Evolutionary conservation across 306 rosid genomes (phyloP), one percentile per base, ranked within the genome.

Genomic region (Lathyrus tuberosus): DNA sequence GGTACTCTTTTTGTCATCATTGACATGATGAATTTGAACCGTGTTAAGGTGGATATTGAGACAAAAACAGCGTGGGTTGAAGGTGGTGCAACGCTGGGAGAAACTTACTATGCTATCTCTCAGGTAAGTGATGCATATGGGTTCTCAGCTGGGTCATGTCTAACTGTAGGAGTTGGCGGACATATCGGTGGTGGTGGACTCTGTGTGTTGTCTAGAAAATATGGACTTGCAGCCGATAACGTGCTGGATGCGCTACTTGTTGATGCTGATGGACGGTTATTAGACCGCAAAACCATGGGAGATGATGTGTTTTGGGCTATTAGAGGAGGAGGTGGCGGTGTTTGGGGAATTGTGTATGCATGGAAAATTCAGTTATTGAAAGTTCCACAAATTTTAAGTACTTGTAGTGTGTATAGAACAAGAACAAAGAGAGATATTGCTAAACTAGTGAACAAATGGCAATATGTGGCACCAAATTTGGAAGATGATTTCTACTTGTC

Each of bases 261-360:
- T 14, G 87, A 84, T 60, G 90, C 90, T 1, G 37, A 79, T 0
- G 92, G 92, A 26, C n/a, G 31, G 8, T 59, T 86, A 63, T 22
- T 84, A 5, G 76, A 86, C 77, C 65, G 92, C 0, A 26, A 74
- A 71, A 56, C 71, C 57, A 88, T 90, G 92, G 97, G 92, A 64
- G 95, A 90, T 37, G 95, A 90, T 63, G 91, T 90, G 81, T 90
- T 90, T 79, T 90, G 97, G 97, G 95, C 97, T 33, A 86, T 90
- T 41, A 81, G 97, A 86, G 91, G 91, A 43, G 96, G 95, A 38
- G 95, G 96, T 0, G 95, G 91, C 11, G 96, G 94, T 30, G 65
- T 90, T 47, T 86, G 89, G 89, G 95, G 97, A 13, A 69, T 90
- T 10, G 63, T 90, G 1, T 86, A 79, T 76, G 88, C 97, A n/a